A percentile compares a stretch with the other conserved stretches of the same genome.
Evolutionary conservation across 1,284 basidiomycete species (phyloP).

Genomic region (Rhodotorula sp.): DNA sequence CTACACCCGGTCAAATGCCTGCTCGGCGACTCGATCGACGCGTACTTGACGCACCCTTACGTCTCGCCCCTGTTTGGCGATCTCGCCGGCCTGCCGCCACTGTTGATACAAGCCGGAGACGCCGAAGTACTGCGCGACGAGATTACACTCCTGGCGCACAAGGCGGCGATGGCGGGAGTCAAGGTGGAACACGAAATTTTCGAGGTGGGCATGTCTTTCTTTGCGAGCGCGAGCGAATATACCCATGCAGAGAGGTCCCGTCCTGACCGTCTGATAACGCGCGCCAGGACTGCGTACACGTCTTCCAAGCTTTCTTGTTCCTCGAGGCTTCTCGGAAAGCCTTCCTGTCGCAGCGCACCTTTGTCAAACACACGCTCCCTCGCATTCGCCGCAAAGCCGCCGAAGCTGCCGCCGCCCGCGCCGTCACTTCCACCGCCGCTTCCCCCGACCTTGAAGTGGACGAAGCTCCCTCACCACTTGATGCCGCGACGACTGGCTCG

Average conservation of each 20-base stretch:
- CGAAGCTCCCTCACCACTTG: background rate
- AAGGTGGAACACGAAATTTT: slow-evolving; percentile 83
- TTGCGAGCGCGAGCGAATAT: too few species aligned
- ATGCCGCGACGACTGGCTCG: background rate
- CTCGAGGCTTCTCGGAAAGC: slow-evolving; percentile 68
- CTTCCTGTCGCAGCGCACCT: slow-evolving; percentile 71
- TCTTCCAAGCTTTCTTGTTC: slow-evolving; percentile 86
- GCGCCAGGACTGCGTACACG: slow-evolving; percentile 64
- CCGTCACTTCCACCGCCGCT: background rate
- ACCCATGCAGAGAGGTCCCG: too few species aligned
- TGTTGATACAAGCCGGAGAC: slow-evolving; percentile 91
- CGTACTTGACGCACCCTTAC: slow-evolving; percentile 92
- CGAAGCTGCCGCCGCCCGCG: background rate
- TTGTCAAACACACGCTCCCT: slow-evolving; percentile 54
- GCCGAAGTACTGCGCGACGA: slow-evolving; percentile 92
- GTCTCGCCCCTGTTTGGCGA: slow-evolving; percentile 94
- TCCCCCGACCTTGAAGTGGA: background rate
- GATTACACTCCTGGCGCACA: slow-evolving; percentile 87
- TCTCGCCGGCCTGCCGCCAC: slow-evolving; percentile 78
- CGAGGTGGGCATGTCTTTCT: slow-evolving; percentile 23
- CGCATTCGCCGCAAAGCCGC: slow-evolving; percentile 22
- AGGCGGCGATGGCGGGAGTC: slow-evolving; percentile 83
- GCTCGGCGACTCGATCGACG: slow-evolving; percentile 71
- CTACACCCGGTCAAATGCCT: slow-evolving; percentile 91
- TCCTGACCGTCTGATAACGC: background rate